Evolutionary conservation across 2,329 filamentous ascomycete species (phyloP), one percentile per base, ranked within the genome.

Genomic region (Venturia nashicola): DNA sequence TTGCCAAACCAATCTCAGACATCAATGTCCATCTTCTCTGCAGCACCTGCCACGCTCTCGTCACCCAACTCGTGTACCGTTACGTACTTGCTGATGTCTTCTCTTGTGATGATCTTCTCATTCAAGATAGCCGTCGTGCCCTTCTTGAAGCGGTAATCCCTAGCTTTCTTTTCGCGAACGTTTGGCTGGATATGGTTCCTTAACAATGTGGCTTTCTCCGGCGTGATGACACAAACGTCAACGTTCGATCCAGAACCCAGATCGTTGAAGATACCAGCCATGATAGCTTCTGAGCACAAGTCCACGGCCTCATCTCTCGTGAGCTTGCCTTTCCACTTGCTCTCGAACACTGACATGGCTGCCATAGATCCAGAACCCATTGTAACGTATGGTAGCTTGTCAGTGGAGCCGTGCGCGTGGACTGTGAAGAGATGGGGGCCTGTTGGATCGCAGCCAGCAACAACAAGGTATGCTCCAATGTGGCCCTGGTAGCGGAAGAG

Each of bases 211-310:
- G 94, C 96, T 86, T 96, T 97, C 71, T 97, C 92, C 71, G 87
- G 84, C 66, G 93, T 96, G 74, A 99, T 99, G 71, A 99, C 85
- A 68, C 91, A 93, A 42, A 99, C 89, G 73, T 99, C 95, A 65
- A 99, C 94, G 75, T 99, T 99, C 74, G 90, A 96, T 71, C 94
- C 94, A 3, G 91, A 97, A 16, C 94, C 94, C 74, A 99, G 75
- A 78, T 99, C 94, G 82, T 99, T 99, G 82, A 94, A 99, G 78
- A 99, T 96, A 86, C 94, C 94, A 12, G 95, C 89, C 79, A 91
- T 82, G 72, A 99, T 97, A 59, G 93, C 93, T 70, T 97, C 87
- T 64, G 88, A 84, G 73, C 87, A 87, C 67, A 97, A 81, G 72
- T 87, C 86, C 65, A 97, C 80, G n/a, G 92, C 92, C 61, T 89